Evolutionary conservation across 2,329 filamentous ascomycete genomes (phyloP).

Genomic region (Venturia carpophila): DNA sequence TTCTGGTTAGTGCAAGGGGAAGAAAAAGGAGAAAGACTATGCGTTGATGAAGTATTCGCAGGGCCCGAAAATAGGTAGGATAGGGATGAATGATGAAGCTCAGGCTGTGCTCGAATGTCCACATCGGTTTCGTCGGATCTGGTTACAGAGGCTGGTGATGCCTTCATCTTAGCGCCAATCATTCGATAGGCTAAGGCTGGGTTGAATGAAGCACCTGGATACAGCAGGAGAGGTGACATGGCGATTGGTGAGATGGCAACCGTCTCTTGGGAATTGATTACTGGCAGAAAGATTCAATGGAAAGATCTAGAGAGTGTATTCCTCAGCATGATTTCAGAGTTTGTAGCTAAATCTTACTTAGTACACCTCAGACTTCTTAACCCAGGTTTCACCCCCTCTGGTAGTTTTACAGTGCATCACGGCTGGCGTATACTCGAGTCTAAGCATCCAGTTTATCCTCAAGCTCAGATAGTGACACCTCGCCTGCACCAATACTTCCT

Average conservation of each 20-base stretch:
- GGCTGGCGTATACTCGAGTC: background rate
- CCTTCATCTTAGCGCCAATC: too few species aligned
- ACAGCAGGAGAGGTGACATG: background rate
- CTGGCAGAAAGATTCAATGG: background rate
- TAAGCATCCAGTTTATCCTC: background rate
- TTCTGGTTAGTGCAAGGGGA: background rate
- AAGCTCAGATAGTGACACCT: background rate
- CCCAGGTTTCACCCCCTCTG: background rate
- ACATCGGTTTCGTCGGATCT: background rate
- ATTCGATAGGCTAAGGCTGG: background rate
- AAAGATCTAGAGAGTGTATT: background rate
- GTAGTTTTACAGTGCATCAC: background rate
- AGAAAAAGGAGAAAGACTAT: background rate
- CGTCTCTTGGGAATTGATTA: background rate
- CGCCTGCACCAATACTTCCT: background rate
- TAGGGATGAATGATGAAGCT: background rate
- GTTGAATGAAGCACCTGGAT: background rate
- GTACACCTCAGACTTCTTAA: background rate
- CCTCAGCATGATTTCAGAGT: background rate
- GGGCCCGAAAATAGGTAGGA: background rate
- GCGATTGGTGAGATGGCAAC: background rate
- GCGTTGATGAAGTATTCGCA: background rate
- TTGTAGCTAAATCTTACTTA: background rate
- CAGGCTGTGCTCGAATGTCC: background rate
- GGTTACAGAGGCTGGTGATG: background rate